Base-by-base conservation (phyloP, 2,329 filamentous ascomycete genomes). In the Exophiala sp. region DNA sequence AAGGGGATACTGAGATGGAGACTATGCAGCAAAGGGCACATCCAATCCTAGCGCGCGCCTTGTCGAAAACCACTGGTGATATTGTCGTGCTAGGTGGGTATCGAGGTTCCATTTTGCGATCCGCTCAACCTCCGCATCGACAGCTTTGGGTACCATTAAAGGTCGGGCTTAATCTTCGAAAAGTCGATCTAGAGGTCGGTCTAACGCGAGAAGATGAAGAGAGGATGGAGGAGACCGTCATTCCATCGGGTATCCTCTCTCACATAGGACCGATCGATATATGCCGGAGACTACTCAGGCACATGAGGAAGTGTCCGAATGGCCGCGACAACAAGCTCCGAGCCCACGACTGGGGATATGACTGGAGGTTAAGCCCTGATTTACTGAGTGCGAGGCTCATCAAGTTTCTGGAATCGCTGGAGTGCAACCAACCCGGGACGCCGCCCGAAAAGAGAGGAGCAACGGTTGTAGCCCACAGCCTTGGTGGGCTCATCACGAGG, bases 61-160 rank as follows among this genome's bases (percentile, higher is more conserved):
- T 95, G 40, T 81, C 85, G 40, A 73, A 80, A 3, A 70, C 95
- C 18, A 86, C 82, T 0, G 90, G 91, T 0, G 91, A 97, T 63
- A 66, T 97, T 6, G 88, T 97, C 6, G 75, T 96, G 23, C 77
- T 97, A 63, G 91, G 91, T 16, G 91, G 91, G 11, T 95, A 96
- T 64, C 79, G 91, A 57, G 91, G 91, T 2, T 95, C 90, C 0
- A 77, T 96, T n/a, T 68, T 97, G 23, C 82, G 90, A 23, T 94
- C 88, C 9, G 85, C 88, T 9, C 83, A 88, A 55, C 79, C 86
- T 7, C 85, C 86, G 2, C 81, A 91, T 62, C 82, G 88, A n/a
- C 88, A 95, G 64, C 71, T 95, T 0, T 97, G 91, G 91, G 87
- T 94, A 1, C 90, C 90, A 0, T 83, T 96, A 63, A 96, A 96